A percentile compares a stretch with the other conserved stretches of the same genome.
These are phyloP conservation scores for Tetrapisispora nanseiensis DNA, from an alignment of 805 yeast genomes.

Conservation along the genomic window DNA sequence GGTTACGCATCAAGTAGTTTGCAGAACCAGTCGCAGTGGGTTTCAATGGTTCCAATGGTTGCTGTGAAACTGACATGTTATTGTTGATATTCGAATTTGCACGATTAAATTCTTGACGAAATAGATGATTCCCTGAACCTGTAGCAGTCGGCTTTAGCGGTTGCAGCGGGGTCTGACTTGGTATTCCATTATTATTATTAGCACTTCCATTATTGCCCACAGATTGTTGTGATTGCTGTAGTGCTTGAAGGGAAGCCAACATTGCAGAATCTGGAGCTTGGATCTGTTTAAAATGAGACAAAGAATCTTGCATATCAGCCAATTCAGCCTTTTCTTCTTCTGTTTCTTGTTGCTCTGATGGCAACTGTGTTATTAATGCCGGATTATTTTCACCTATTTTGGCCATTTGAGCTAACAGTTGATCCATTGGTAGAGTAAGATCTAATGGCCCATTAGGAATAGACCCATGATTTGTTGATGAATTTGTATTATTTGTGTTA, in stretches of 20 bases:
- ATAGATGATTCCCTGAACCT: conserved; percentile 27
- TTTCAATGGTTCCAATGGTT: conserved; percentile 19
- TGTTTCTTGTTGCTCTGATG: conserved; percentile 31
- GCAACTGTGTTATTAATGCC: conserved; percentile 24
- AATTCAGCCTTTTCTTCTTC: conserved; percentile 64
- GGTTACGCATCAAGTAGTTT: conserved; percentile 26
- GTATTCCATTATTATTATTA: neutral
- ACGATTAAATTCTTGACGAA: conserved; percentile 17
- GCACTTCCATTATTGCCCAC: no score
- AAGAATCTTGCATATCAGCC: conserved; percentile 64
- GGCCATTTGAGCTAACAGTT: conserved; percentile 42
- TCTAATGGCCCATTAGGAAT: conserved; percentile 35
- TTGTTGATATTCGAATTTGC: neutral
- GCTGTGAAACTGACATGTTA: neutral
- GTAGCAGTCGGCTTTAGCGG: conserved; percentile 29
- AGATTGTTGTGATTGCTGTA: neutral
- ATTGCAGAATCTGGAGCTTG: conserved; percentile 53
- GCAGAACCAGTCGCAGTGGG: conserved; percentile 37
- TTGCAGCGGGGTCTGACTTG: conserved; percentile 17
- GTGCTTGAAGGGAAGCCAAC: conserved; percentile 4
- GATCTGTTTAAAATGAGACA: conserved; percentile 65
- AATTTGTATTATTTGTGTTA: conserved; percentile 7
- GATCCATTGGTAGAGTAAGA: conserved; percentile 68
- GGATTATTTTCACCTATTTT: conserved; percentile 16
- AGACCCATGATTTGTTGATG: conserved; percentile 12